phyloP scores from a whole-genome alignment of 2,329 filamentous ascomycete genomes.

The Stachybotrys chlorohalonatus region DNA sequence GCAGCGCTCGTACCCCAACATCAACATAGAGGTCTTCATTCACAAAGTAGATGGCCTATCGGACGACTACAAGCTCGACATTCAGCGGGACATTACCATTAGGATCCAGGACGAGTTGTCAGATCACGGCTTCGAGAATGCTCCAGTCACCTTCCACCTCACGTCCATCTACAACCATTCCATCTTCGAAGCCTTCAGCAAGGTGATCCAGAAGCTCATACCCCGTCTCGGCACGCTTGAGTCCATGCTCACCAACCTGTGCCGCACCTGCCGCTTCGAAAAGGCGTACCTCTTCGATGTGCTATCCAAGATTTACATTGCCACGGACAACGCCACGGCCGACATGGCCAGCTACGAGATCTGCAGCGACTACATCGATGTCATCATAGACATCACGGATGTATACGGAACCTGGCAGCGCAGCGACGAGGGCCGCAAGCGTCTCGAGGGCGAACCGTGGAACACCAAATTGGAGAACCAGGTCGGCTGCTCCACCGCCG shows the following conservation, averaged over 20 bases:
- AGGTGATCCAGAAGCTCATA: slow-evolving; percentile 96
- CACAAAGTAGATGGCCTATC: slow-evolving; percentile 98
- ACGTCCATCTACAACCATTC: slow-evolving; percentile 98
- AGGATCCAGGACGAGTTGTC: slow-evolving; percentile 93
- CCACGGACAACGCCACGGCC: slow-evolving; percentile 84
- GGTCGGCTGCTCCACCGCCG: slow-evolving; percentile 55
- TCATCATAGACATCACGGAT: slow-evolving; percentile 94
- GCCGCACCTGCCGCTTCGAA: slow-evolving; percentile 88
- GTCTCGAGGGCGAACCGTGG: slow-evolving; percentile 52
- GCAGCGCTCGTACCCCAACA: slow-evolving; percentile 79
- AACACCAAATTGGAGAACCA: slow-evolving; percentile 55
- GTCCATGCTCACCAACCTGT: slow-evolving; percentile 86
- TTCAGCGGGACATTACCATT: slow-evolving; percentile 93
- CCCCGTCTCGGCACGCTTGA: slow-evolving; percentile 89
- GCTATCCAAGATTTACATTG: slow-evolving; percentile 96
- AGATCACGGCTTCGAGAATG: slow-evolving; percentile 87
- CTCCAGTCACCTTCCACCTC: slow-evolving; percentile 87
- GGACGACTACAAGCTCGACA: slow-evolving; percentile 93
- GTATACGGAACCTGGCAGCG: slow-evolving; percentile 75
- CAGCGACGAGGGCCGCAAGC: slow-evolving; percentile 42
- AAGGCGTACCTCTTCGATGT: slow-evolving; percentile 98
- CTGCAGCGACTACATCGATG: slow-evolving; percentile 96
- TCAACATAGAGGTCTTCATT: slow-evolving; percentile 97
- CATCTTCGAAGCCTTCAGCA: slow-evolving; percentile 96
- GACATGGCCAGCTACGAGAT: slow-evolving; percentile 97